phyloP scores from a whole-genome alignment of 345 rosid species.

The Brassica cretica region DNA sequence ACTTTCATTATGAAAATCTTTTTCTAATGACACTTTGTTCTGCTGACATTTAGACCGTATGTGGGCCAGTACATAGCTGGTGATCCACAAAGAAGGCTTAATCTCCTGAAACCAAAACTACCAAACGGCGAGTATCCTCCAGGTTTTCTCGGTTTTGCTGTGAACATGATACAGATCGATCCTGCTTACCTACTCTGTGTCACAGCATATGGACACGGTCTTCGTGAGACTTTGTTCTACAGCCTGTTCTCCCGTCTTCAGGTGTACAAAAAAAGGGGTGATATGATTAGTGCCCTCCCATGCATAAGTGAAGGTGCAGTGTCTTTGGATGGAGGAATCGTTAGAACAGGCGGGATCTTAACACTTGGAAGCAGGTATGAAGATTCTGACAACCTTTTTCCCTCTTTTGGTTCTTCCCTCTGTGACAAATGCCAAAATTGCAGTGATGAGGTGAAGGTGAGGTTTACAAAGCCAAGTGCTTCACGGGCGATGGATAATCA shows the following conservation, averaged over 20 bases:
- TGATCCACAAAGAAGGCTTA: constrained; percentile 88
- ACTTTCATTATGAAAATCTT: background rate
- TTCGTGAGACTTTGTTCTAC: constrained; percentile 91
- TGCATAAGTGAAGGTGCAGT: constrained; percentile 82
- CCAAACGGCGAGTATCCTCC: constrained; percentile 75
- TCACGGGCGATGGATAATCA: constrained; percentile 40
- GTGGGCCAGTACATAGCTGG: constrained; percentile 68
- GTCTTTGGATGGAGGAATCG: constrained; percentile 91
- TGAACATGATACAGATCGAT: constrained; percentile 81
- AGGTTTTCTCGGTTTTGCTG: constrained; percentile 93
- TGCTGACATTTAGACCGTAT: constrained; percentile 57
- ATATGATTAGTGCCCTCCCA: constrained; percentile 78
- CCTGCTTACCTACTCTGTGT: constrained; percentile 55
- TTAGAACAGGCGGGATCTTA: constrained; percentile 63
- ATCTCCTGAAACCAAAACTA: constrained; percentile 75
- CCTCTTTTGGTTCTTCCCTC: background rate
- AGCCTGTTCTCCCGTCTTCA: constrained; percentile 48
- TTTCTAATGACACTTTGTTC: constrained; percentile 5
- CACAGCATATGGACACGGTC: constrained; percentile 68
- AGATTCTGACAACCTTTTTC: background rate
- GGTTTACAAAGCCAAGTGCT: constrained; percentile 55
- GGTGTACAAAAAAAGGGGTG: constrained; percentile 71
- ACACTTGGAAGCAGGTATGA: constrained; percentile 51
- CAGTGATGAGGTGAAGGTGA: constrained; percentile 66
- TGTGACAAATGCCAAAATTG: background rate